phyloP scores from a whole-genome alignment of 1,284 basidiomycete genomes.

The Coniferiporia sulphurascens region DNA sequence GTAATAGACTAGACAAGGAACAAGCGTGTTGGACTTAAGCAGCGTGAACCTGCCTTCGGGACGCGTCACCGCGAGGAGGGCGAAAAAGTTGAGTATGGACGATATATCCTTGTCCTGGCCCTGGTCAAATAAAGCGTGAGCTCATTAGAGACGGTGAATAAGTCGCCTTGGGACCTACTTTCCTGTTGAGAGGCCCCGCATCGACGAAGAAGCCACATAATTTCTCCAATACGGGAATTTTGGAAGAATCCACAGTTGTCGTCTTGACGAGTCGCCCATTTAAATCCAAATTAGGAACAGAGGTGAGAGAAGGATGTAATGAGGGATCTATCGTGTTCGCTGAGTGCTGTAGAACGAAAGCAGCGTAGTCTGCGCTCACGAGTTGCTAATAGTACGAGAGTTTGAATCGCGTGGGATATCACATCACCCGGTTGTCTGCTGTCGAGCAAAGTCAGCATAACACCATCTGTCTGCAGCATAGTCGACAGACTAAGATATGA shows the following conservation, averaged over 20 bases:
- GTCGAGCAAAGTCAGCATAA: slow-evolving; percentile 46
- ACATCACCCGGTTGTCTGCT: slow-evolving; percentile 46
- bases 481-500: slow-evolving; percentile 33
- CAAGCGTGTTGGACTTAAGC: slow-evolving; percentile 45
- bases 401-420: slow-evolving; percentile 38
- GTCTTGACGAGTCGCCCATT: slow-evolving; percentile 17
- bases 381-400: slow-evolving; percentile 52
- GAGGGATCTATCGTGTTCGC: slow-evolving; percentile 28
- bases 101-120: slow-evolving; percentile 37
- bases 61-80: slow-evolving; percentile 49
- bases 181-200: slow-evolving; percentile 32
- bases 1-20: slow-evolving; percentile 58
- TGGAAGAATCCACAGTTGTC: slow-evolving; percentile 24
- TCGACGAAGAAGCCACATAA: slow-evolving; percentile 50
- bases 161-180: slow-evolving; percentile 33
- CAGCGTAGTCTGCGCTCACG: slow-evolving; percentile 37
- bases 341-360: not conserved
- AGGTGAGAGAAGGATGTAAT: slow-evolving; percentile 38
- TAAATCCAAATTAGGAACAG: slow-evolving; percentile 23
- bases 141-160: slow-evolving; percentile 18
- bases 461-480: slow-evolving; percentile 35
- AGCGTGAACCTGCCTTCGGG: slow-evolving; percentile 46
- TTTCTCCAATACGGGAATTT: slow-evolving; percentile 46
- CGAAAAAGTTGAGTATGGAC: slow-evolving; percentile 50
- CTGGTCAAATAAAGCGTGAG: not conserved